Evolutionary conservation across 2,329 filamentous ascomycete species (phyloP), one percentile per base, ranked within the genome.

Genomic region (Aciculosporium take): DNA sequence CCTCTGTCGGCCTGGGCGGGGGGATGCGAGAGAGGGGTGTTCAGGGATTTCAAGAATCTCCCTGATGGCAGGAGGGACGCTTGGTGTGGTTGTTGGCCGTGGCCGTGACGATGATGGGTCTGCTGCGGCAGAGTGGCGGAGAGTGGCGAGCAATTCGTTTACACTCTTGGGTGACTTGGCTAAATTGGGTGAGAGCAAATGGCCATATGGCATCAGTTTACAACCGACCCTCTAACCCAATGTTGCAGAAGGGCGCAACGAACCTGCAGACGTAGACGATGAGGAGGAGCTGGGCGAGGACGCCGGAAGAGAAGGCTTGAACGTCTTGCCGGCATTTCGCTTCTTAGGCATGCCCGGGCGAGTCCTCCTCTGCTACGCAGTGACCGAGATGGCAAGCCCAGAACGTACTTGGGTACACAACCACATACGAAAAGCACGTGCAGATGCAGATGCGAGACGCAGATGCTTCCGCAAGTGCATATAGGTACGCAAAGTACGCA

Each of bases 301-400:
- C 49, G 72, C 67, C 50, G 72, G 71, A 46, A 69, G 70, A 51
- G 62, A 68, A 49, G 74, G 74, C 57, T 78, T 79, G 48, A 74
- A 72, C 51, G 71, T 74, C 53, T 64, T 65, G 51, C 59, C 52
- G 49, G 68, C 64, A 42, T 72, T 68, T 58, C 72, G 67, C 68
- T 78, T 79, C 66, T 78, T 79, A 60, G 76, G 72, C 76, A 80
- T 80, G 46, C 59, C 62, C 55, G 43, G 39, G 41, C 40, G 40
- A 49, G 41, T 45, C 35, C 8, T 37, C 29, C 24, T 28, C 43
- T 23, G 31, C 28, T 34, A 36, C 39, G 37, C 15, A 34, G 15
- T 24, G 17, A 18, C 21, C 6, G 17, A 15, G 34, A 41, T 4
- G n/a, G 32, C 30, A 37, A 7, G 25, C n/a, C 5, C 15, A 27